A percentile compares a stretch with the other conserved stretches of the same genome.
phyloP scores from a whole-genome alignment of 495 filamentous ascomycete species.

The Xanthoparmelia taractica region DNA sequence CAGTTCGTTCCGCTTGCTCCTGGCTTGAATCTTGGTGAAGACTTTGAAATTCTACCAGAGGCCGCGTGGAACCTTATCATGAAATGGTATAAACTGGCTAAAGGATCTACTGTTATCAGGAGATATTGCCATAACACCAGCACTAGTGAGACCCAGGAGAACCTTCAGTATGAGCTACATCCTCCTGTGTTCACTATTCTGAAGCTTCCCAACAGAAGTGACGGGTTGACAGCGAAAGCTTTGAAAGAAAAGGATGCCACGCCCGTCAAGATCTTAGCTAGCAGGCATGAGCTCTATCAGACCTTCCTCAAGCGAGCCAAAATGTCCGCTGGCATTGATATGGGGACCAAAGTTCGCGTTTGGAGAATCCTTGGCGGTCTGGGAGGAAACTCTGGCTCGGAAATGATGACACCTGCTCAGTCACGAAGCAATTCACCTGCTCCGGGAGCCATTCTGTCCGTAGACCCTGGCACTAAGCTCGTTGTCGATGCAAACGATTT shows the following conservation, averaged over 20 bases:
- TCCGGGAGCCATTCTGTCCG: constrained; percentile 33
- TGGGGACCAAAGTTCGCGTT: constrained; percentile 64
- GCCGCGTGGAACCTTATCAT: constrained; percentile 75
- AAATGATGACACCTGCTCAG: constrained; percentile 50
- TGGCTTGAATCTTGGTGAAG: constrained; percentile 53
- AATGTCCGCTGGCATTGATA: constrained; percentile 50
- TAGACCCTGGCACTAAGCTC: constrained; percentile 55
- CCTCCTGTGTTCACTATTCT: constrained; percentile 83
- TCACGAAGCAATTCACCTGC: constrained; percentile 50
- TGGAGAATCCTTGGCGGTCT: constrained; percentile 60
- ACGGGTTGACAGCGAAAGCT: constrained; percentile 49
- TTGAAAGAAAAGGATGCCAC: constrained; percentile 47
- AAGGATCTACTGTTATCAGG: constrained; percentile 63
- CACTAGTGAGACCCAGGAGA: constrained; percentile 44
- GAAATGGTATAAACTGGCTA: constrained; percentile 70
- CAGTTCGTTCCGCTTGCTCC: constrained; percentile 69
- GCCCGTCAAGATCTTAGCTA: constrained; percentile 57
- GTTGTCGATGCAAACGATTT: constrained; percentile 69
- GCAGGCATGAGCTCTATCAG: constrained; percentile 57
- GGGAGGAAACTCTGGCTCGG: constrained; percentile 33
- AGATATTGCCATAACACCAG: constrained; percentile 72
- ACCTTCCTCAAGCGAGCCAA: constrained; percentile 71
- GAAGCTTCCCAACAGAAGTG: constrained; percentile 54
- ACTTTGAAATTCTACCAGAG: constrained; percentile 70
- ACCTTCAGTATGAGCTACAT: constrained; percentile 74